These are phyloP conservation scores for Fusarium subtropicale DNA, from an alignment of 2,329 filamentous ascomycete species.

Conservation along the genomic window DNA sequence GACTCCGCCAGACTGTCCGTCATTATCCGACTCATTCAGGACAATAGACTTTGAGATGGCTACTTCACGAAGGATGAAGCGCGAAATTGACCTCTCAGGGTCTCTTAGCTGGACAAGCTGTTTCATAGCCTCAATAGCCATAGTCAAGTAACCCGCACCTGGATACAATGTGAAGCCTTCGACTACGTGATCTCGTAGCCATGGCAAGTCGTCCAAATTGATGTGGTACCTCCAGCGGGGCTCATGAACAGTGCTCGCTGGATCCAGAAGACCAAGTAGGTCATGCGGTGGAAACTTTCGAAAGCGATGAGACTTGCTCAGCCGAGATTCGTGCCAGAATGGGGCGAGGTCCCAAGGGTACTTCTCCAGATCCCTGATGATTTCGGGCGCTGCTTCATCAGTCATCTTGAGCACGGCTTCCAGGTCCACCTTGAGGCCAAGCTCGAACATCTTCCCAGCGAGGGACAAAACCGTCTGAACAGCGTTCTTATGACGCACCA, in stretches of 20 bases:
- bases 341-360: slow-evolving; percentile 8
- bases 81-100: neutral
- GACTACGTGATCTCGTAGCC: slow-evolving; percentile 25
- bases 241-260: neutral
- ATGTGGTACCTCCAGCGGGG: slow-evolving; percentile 23
- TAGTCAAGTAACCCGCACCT: slow-evolving; percentile 16
- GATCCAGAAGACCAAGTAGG: slow-evolving; percentile 12
- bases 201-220: slow-evolving; percentile 8
- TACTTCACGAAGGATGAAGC: slow-evolving; percentile 18
- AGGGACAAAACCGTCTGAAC: neutral
- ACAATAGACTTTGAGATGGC: slow-evolving; percentile 7
- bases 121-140: slow-evolving; percentile 29
- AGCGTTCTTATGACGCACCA: neutral
- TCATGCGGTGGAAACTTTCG: slow-evolving; percentile 23
- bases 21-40: neutral
- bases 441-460: neutral
- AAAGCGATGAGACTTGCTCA: slow-evolving; percentile 14
- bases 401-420: neutral
- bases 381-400: neutral
- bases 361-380: neutral
- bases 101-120: slow-evolving; percentile 11
- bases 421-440: neutral
- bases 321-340: slow-evolving; percentile 25
- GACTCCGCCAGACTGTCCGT: neutral
- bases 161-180: slow-evolving; percentile 24